phyloP scores from a whole-genome alignment of 2,329 filamentous ascomycete genomes.

The Trematosphaeria pertusa region DNA sequence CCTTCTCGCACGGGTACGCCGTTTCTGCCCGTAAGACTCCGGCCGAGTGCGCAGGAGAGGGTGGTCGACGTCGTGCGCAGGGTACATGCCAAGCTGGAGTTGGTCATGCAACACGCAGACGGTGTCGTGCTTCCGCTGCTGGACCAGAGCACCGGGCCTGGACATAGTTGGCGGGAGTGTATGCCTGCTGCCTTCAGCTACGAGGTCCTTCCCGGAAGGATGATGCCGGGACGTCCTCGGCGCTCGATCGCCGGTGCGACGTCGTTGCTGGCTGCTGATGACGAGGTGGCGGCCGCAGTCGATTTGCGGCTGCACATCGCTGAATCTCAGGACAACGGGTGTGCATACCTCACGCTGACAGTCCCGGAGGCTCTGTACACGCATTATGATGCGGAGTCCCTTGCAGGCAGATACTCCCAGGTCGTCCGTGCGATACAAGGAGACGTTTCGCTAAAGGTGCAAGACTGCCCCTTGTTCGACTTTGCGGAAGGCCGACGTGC shows the following conservation, averaged over 20 bases:
- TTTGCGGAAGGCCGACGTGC: not conserved
- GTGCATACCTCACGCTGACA: not conserved
- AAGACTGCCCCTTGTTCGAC: constrained; percentile 1
- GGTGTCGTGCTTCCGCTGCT: not conserved
- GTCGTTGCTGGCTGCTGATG: not conserved
- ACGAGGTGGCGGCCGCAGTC: no score
- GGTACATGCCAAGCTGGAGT: constrained; percentile 1
- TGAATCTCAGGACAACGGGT: not conserved
- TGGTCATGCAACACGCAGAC: not conserved
- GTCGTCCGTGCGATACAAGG: not conserved
- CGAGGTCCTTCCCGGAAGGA: not conserved
- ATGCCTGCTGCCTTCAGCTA: constrained; percentile 1
- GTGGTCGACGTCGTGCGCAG: not conserved
- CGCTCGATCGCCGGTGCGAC: not conserved
- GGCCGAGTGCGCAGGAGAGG: not conserved
- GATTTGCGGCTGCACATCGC: not conserved
- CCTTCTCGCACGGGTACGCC: not conserved
- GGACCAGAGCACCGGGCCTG: not conserved
- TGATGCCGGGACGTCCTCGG: not conserved
- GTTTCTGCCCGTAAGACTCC: constrained; percentile 1
- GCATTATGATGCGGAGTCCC: not conserved
- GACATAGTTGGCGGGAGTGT: not conserved
- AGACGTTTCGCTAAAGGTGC: not conserved
- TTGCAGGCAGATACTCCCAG: not conserved
- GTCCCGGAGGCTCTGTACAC: not conserved